Evolutionary conservation across 2,329 filamentous ascomycete species (phyloP), one percentile per base, ranked within the genome.

Genomic region (Aspergillus thermomutatus): DNA sequence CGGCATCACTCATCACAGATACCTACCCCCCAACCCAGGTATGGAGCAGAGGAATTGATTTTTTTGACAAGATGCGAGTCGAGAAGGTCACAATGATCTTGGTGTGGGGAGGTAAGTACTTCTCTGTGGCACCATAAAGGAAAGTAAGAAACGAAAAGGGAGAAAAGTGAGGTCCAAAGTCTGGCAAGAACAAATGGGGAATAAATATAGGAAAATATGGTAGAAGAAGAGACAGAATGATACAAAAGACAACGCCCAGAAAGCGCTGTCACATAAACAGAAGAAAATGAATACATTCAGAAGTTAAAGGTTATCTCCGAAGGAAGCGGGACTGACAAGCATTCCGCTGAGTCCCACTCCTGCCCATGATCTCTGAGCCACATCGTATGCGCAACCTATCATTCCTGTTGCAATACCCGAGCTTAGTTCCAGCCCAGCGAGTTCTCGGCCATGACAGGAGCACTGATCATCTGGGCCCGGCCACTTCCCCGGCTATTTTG

Each of bases 351-450:
- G 50, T 41, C 50, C 31, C 50, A 50, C n/a, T n/a, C n/a, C n/a
- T n/a, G n/a, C n/a, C n/a, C n/a, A n/a, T n/a, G n/a, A n/a, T n/a
- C n/a, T n/a, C n/a, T n/a, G 52, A 54, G 46, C 55, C 53, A 58
- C 56, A 53, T 53, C 60, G 48, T 58, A 53, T 56, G 49, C 50
- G 57, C 64, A 57, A 57, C 52, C 48, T 57, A 60, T 54, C 26
- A 40, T 27, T 53, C 53, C 57, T 58, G 50, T 53, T 53, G 56
- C 57, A 19, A 14, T 17, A 49, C 19, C 25, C 23, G 49, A 40
- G 41, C 67, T 86, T 82, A 97, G 80, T 95, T 96, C 92, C 92
- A 97, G 68, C 92, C 92, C 64, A 97, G 84, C 52, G 91, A 96
- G 82, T 97, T 97, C 80, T 95, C 92, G 3, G 92, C 89, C 74